A percentile compares a stretch with the other conserved stretches of the same genome.
These are phyloP conservation scores for Syzygium syzygioides DNA, from an alignment of 441 rosid genomes.

Conservation along the genomic window DNA sequence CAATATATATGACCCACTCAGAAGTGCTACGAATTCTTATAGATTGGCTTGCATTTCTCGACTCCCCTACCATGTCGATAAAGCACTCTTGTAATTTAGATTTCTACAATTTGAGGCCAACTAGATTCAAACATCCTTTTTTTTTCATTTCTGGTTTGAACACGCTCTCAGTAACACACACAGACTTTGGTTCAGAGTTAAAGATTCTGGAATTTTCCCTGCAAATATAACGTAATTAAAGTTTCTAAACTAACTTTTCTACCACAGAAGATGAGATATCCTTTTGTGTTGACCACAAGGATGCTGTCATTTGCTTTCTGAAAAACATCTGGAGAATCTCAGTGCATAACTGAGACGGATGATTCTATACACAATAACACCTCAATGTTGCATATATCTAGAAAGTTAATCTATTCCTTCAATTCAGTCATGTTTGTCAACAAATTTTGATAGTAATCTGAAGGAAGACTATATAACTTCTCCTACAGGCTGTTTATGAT, in stretches of 20 bases:
- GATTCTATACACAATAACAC: not conserved
- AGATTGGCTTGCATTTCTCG: not conserved
- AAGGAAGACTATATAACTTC: not conserved
- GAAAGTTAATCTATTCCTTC: not conserved
- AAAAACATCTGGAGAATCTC: not conserved
- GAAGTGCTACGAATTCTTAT: not conserved
- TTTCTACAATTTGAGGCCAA: constrained; percentile 1
- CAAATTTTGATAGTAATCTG: not conserved
- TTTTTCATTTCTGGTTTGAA: not conserved
- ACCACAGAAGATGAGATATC: not conserved
- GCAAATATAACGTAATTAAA: not conserved
- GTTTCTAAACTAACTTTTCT: not conserved
- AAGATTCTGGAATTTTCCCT: not conserved
- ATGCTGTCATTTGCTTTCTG: not conserved
- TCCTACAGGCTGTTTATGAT: constrained; percentile 90
- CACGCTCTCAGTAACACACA: not conserved
- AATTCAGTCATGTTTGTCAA: not conserved
- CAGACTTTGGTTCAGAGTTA: not conserved
- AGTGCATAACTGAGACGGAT: not conserved
- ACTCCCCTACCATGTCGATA: not conserved
- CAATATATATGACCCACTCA: not conserved
- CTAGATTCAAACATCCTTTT: not conserved
- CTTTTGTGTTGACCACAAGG: not conserved
- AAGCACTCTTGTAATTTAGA: not conserved
- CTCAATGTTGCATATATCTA: not conserved